Base-by-base conservation (phyloP, 495 filamentous ascomycete genomes). In the Collariella sp. region DNA sequence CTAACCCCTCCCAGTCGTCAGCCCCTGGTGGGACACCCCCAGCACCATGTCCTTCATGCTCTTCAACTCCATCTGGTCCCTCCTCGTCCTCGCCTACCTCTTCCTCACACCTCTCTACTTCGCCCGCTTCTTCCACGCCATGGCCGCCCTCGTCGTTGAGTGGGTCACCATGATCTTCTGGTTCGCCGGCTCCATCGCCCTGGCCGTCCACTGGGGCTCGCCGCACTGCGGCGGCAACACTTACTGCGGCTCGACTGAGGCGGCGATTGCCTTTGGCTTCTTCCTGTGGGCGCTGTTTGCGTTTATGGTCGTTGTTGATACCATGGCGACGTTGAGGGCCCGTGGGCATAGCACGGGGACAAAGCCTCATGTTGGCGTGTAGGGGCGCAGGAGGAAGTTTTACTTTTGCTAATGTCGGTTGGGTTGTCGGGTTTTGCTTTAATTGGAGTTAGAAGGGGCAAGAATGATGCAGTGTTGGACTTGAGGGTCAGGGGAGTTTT, bases 101-200 rank as follows among this genome's bases (percentile, higher is more conserved):
- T 71, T 76, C 54, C 46, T 89, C 13, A 74, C 79, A 6, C 86
- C 87, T 0, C 67, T 76, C 24, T 81, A 79, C 65, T 75, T 80
- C 61, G 74, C 81, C 1, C 70, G 66, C 41, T 56, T 81, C 13
- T 76, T 77, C 52, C 80, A 86, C 68, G 77, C 73, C n/a, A 74
- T 80, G 24, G 78, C 70, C 35, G 77, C 89, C 5, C 74, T 87
- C 9, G 82, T 60, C n/a, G 70, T 85, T 29, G 85, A 91, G 56
- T 70, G 70, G 41, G 43, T 91, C 12, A 90, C 88, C n/a, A 83
- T 81, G 75, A 76, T 91, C 35, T 90, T 91, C 75, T 94, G 89
- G 89, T 89, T 95, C 65, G 82, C 83, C 0, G 88, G 87, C 23
- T 86, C 86, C 55, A 83, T 94, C 63, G 87, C 87, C 0, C 62